These are phyloP conservation scores for Camelina hispida DNA, from an alignment of 345 rosid genomes.

Conservation along the genomic window DNA sequence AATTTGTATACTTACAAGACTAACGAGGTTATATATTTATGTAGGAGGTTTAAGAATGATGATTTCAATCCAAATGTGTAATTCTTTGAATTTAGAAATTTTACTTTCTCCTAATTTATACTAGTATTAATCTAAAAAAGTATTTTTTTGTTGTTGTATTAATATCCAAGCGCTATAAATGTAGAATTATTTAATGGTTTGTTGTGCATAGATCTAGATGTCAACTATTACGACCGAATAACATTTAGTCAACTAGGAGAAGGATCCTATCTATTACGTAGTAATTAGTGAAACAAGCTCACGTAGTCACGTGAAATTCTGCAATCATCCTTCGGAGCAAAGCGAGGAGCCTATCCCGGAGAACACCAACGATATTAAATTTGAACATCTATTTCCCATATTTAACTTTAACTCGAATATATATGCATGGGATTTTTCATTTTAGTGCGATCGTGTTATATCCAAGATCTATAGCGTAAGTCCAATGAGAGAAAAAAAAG, in stretches of 20 bases:
- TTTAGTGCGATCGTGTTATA: neutral
- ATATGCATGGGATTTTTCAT: neutral
- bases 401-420: neutral
- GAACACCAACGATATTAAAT: conserved; percentile 5
- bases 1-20: too few relatives aligned
- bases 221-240: conserved; percentile 18
- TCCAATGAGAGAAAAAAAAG: neutral
- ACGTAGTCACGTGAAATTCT: conserved; percentile 43
- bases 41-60: too few relatives aligned
- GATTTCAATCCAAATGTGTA: neutral
- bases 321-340: conserved; percentile 38
- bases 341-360: conserved; percentile 40
- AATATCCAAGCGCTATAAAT: conserved; percentile 14
- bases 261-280: conserved; percentile 6
- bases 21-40: too few relatives aligned
- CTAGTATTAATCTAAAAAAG: neutral
- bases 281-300: conserved; percentile 20
- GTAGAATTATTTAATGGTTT: neutral
- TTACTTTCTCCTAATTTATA: neutral
- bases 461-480: neutral
- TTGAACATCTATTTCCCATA: neutral
- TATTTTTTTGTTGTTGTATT: neutral
- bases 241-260: conserved; percentile 29
- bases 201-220: conserved; percentile 35
- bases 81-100: neutral